Percentiles rank a stretch among this genome's conserved stretches.
These are phyloP conservation scores for Pseudogymnoascus sp. DNA, from an alignment of 2,329 filamentous ascomycete species.

Conservation along the genomic window DNA sequence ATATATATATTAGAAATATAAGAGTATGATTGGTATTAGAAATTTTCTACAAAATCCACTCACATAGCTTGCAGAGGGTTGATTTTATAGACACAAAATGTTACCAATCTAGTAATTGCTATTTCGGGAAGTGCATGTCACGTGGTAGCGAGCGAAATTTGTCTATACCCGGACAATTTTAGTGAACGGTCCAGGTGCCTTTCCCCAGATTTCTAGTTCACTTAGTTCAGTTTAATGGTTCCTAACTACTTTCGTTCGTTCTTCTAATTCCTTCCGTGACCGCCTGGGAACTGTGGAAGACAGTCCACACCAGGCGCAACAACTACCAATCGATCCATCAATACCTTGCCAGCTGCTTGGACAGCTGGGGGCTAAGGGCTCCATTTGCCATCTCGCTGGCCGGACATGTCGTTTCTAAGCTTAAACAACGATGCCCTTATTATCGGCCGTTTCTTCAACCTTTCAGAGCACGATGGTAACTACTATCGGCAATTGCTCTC, in stretches of 20 bases:
- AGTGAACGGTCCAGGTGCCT: neutral
- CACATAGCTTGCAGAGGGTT: neutral
- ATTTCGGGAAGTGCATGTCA: neutral
- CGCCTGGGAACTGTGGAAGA: neutral
- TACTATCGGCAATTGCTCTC: conserved; percentile 25
- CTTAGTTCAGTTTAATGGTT: neutral
- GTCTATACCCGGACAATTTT: neutral
- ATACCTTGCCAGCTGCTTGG: neutral
- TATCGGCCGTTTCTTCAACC: neutral
- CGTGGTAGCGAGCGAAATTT: neutral
- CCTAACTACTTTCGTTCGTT: neutral
- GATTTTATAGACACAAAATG: neutral
- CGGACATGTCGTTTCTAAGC: neutral
- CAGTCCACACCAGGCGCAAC: neutral
- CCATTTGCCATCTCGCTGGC: neutral
- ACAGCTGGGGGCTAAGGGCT: neutral
- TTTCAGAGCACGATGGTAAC: conserved; percentile 22
- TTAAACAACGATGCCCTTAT: neutral
- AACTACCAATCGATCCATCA: neutral
- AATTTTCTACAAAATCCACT: neutral
- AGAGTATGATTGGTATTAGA: neutral
- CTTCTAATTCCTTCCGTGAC: neutral
- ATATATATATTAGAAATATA: neutral
- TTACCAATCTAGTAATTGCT: neutral
- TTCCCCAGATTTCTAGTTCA: neutral